These are phyloP conservation scores for Phytopythium helicoides DNA, from an alignment of 352 stramenopile species.

Conservation along the genomic window DNA sequence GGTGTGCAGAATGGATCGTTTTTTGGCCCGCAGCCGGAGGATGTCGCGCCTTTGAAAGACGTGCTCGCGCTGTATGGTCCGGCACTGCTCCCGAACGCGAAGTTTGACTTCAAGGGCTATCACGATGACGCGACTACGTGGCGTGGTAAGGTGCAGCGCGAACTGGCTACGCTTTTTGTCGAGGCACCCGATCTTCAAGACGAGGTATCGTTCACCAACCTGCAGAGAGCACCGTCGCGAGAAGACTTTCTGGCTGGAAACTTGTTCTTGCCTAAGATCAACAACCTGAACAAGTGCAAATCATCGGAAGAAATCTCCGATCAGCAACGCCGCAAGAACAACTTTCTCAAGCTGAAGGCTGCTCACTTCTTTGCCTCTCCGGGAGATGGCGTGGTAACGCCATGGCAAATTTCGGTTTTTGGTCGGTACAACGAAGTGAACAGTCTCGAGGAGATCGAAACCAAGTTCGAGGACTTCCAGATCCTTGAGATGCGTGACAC, in stretches of 20 bases:
- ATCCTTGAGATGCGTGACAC: slow-evolving; percentile 8
- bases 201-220: slow-evolving; percentile 39
- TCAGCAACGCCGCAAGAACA: slow-evolving; percentile 25
- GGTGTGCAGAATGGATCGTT: slow-evolving; percentile 53
- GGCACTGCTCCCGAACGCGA: slow-evolving; percentile 14
- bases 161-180: slow-evolving; percentile 24
- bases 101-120: slow-evolving; percentile 35
- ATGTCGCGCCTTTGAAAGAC: slow-evolving; percentile 25
- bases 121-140: not conserved
- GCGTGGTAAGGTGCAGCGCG: slow-evolving; percentile 31
- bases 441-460: slow-evolving; percentile 16
- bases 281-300: slow-evolving; percentile 16
- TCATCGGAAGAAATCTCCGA: slow-evolving; percentile 18
- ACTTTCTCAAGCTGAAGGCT: slow-evolving; percentile 33
- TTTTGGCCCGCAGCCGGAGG: slow-evolving; percentile 35
- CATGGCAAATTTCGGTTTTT: slow-evolving; percentile 39
- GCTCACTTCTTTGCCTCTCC: slow-evolving; percentile 44
- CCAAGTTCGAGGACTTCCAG: slow-evolving; percentile 10
- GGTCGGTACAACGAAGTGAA: slow-evolving; percentile 37
- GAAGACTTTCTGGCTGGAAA: slow-evolving; percentile 25
- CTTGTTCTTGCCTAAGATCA: slow-evolving; percentile 11
- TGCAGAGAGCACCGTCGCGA: slow-evolving; percentile 26
- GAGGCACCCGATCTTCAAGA: slow-evolving; percentile 24
- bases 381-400: slow-evolving; percentile 31
- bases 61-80: slow-evolving; percentile 32